These are phyloP conservation scores for Diplocarpon mali DNA, from an alignment of 2,329 filamentous ascomycete genomes.

Conservation along the genomic window DNA sequence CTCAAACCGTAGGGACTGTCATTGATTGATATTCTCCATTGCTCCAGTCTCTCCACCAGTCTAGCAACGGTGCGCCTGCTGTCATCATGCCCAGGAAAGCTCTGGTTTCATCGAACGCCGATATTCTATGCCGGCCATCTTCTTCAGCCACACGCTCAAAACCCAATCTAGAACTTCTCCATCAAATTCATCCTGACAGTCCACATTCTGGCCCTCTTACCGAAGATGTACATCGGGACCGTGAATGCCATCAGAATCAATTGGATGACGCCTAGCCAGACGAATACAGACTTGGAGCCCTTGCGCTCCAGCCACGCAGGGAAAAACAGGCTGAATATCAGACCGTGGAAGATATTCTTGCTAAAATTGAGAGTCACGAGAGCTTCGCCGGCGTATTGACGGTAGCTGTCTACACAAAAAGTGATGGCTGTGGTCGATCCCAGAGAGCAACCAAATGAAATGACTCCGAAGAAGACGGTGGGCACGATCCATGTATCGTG, in stretches of 20 bases:
- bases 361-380: slow-evolving; percentile 88
- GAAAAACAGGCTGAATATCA: slow-evolving; percentile 83
- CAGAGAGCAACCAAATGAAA: slow-evolving; percentile 85
- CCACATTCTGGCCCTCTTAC: slow-evolving; percentile 89
- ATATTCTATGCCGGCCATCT: too few species aligned
- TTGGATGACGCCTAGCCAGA: slow-evolving; percentile 80
- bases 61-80: neutral
- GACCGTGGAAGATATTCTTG: slow-evolving; percentile 87
- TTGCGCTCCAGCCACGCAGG: slow-evolving; percentile 69
- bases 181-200: slow-evolving; percentile 77
- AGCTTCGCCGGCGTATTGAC: slow-evolving; percentile 87
- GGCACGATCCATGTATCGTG: slow-evolving; percentile 80
- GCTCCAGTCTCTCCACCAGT: too few species aligned
- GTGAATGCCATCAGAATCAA: slow-evolving; percentile 61
- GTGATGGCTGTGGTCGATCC: slow-evolving; percentile 88
- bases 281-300: slow-evolving; percentile 67
- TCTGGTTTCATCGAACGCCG: neutral
- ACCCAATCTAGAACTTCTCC: slow-evolving; percentile 49
- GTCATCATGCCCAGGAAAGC: neutral
- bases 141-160: neutral
- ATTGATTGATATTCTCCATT: too few species aligned
- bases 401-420: slow-evolving; percentile 86
- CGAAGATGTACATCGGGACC: slow-evolving; percentile 89
- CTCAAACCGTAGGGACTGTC: too few species aligned
- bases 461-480: slow-evolving; percentile 82